Conservation (phyloP, 805 yeast genomes). For the Starmerella gropengiesseri region DNA sequence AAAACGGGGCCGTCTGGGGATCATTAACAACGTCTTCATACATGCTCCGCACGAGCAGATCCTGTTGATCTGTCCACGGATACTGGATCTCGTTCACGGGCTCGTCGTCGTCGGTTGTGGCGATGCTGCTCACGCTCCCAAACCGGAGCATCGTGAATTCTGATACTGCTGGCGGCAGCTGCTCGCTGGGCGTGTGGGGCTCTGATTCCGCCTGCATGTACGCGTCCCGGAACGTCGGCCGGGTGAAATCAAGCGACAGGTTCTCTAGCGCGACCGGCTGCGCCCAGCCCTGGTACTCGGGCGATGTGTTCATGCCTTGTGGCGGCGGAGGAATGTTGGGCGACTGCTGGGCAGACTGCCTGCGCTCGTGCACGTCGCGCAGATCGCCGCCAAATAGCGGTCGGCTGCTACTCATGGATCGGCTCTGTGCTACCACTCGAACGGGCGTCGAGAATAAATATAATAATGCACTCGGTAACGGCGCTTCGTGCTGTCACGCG, state of each 20-base stretch:
- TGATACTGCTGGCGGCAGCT: conserved; percentile 16
- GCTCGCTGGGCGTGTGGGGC: conserved; percentile 25
- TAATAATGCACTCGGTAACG: too few relatives aligned
- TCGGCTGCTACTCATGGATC: background rate
- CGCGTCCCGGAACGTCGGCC: conserved; percentile 3
- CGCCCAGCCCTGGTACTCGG: conserved; percentile 7
- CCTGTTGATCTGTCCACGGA: conserved; percentile 30
- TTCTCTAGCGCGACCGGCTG: conserved; percentile 4
- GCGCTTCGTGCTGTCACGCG: too few relatives aligned
- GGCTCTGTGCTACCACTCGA: too few relatives aligned
- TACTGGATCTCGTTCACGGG: conserved; percentile 13
- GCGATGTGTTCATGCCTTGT: background rate
- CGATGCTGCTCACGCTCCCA: conserved; percentile 25
- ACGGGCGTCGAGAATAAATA: too few relatives aligned
- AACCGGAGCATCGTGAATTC: conserved; percentile 22
- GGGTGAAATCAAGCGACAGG: conserved; percentile 1
- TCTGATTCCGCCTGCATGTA: conserved; percentile 11
- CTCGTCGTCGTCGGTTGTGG: conserved; percentile 27
- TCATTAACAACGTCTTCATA: conserved; percentile 42
- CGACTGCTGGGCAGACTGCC: background rate
- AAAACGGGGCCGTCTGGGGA: conserved; percentile 61
- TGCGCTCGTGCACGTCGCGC: background rate
- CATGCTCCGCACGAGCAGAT: conserved; percentile 36
- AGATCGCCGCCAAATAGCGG: conserved; percentile 9
- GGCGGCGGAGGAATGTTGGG: background rate